Evolutionary conservation across 768 basidiomycete species (phyloP).

Genomic region (Agaricus sinodeliciosus): DNA sequence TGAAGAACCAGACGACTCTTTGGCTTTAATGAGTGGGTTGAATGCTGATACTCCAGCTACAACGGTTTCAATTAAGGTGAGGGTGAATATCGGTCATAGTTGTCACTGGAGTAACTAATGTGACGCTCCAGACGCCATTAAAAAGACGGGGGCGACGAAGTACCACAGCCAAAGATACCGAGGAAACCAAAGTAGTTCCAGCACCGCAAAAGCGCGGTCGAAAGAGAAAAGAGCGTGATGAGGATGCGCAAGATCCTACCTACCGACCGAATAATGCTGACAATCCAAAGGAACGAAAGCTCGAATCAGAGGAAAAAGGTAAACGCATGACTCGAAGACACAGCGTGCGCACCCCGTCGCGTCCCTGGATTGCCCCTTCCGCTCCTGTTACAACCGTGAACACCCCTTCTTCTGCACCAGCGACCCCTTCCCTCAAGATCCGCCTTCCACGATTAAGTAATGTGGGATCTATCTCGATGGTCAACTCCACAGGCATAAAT

Average conservation of each 20-base stretch:
- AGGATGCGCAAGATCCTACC: conserved; percentile 19
- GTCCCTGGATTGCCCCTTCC: conserved; percentile 7
- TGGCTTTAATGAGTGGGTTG: conserved; percentile 10
- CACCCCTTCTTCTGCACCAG: conserved; percentile 13
- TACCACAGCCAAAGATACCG: conserved; percentile 20
- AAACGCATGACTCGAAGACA: conserved; percentile 22
- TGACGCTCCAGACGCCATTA: conserved; percentile 13
- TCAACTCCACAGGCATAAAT: conserved; percentile 18
- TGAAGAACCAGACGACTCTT: conserved; percentile 28
- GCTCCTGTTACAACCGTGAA: conserved; percentile 20
- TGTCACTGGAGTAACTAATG: not conserved
- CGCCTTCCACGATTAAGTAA: conserved; percentile 43
- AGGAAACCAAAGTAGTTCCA: conserved; percentile 16
- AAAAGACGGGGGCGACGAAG: conserved; percentile 12
- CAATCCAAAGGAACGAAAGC: conserved; percentile 15
- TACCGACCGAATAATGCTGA: conserved; percentile 5
- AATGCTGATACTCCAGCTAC: conserved; percentile 15
- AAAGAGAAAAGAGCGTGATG: conserved; percentile 39
- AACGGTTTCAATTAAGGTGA: conserved; percentile 18
- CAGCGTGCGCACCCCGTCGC: conserved; percentile 25
- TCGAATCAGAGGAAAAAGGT: conserved; percentile 18
- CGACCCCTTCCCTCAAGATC: conserved; percentile 48
- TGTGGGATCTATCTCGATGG: conserved; percentile 14
- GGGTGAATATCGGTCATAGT: not conserved
- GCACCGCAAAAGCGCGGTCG: conserved; percentile 27